phyloP scores from a whole-genome alignment of 2,329 filamentous ascomycete species.

The Cercospora nicotianae region DNA sequence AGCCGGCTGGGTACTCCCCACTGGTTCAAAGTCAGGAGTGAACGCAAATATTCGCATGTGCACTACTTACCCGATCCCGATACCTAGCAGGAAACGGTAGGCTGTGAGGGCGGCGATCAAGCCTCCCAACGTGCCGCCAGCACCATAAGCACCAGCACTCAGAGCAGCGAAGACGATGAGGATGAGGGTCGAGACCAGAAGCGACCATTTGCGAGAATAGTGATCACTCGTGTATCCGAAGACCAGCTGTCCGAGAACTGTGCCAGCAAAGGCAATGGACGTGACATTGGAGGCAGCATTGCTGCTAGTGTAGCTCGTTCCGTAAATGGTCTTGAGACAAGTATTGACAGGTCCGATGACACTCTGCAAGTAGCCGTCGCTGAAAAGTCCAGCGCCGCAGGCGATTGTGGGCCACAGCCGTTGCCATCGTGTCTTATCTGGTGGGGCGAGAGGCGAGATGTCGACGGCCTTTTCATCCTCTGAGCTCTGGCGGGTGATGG shows the following conservation, averaged over 20 bases:
- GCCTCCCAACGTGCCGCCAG: slow-evolving; percentile 64
- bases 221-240: slow-evolving; percentile 82
- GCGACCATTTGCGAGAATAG: slow-evolving; percentile 79
- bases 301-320: slow-evolving; percentile 65
- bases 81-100: slow-evolving; percentile 76
- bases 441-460: slow-evolving; percentile 13
- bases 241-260: slow-evolving; percentile 75
- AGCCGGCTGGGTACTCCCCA: slow-evolving; percentile 77
- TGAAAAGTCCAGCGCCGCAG: slow-evolving; percentile 86
- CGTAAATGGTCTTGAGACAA: slow-evolving; percentile 68
- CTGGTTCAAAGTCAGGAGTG: not conserved
- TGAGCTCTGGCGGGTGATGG: slow-evolving; percentile 6
- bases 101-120: slow-evolving; percentile 77
- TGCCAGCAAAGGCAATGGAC: slow-evolving; percentile 77
- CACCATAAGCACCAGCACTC: slow-evolving; percentile 73
- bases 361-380: slow-evolving; percentile 88
- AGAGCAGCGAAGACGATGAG: slow-evolving; percentile 83
- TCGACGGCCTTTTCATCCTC: slow-evolving; percentile 4
- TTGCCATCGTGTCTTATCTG: slow-evolving; percentile 43
- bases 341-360: slow-evolving; percentile 88
- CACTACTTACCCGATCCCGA: slow-evolving; percentile 41
- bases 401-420: slow-evolving; percentile 74
- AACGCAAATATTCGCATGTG: slow-evolving; percentile 36
- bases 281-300: slow-evolving; percentile 71
- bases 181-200: slow-evolving; percentile 78